Evolutionary conservation across 139 green algal genomes (phyloP), one percentile per base, ranked within the genome.

Genomic region (Tetratostichococcus sp.): DNA sequence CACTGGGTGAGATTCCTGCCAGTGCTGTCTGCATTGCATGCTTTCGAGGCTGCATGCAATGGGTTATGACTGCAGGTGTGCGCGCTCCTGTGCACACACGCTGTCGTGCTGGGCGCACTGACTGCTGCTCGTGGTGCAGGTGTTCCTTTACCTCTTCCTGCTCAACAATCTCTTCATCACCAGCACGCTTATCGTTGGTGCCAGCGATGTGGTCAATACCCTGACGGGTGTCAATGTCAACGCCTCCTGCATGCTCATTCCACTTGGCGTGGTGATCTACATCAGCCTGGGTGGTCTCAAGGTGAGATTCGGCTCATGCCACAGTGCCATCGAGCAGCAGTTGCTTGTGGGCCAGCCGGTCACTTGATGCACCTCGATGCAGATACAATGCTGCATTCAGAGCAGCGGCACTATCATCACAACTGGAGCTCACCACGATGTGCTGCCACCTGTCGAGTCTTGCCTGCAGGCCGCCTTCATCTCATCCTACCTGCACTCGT

Each of bases 171-270:
- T 62, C 2, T 62, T 97, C 82, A 93, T 97, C 21, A 94, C 91
- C 0, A 76, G 87, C 70, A 97, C 97, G 93, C 84, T 95, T 62
- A 84, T 96, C 50, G 81, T 97, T 69, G 92, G 92, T 65, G 92
- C 92, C 25, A 87, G 92, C 34, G 83, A 92, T 8, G 90, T 94
- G 0, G 90, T 96, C 33, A 87, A 94, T 31, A 91, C 91, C 1
- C 85, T 97, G 39, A 50, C 39, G 6, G 32, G 62, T 65, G 33
- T 77, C 50, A 65, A 30, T 16, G 39, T 57, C 32, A 25, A 72
- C 19, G 67, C 67, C 1, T 78, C 79, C 6, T 79, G 83, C 34
- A 87, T 92, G 79, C 83, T 92, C 6, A 92, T 92, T 66, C 87
- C 87, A 35, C 69, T 89, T 1, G 85, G 87, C 33, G 90, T 96